Evolutionary conservation across 2,329 filamentous ascomycete genomes (phyloP), one percentile per base, ranked within the genome.

Genomic region (Grosmannia serpens): DNA sequence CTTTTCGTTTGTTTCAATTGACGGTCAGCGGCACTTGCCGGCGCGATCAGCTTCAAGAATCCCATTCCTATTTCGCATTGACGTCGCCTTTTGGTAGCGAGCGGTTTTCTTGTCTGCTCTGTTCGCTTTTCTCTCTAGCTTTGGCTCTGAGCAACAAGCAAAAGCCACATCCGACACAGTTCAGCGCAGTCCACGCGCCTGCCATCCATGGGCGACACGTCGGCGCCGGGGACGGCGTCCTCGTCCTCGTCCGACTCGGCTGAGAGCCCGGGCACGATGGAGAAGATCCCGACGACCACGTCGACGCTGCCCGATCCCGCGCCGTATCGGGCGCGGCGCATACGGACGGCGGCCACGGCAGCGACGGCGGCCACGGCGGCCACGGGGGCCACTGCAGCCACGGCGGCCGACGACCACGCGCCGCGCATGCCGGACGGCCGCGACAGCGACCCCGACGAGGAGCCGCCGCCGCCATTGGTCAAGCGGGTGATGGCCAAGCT

Each of bases 401-500:
- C 49, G 20, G 35, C 24, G 24, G 11, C 35, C 1, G 53, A 55
- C 38, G 53, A 55, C 3, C 26, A 11, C 17, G 38, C 33, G 17
- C 38, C 53, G 31, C 51, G 51, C 0, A 35, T 24, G 20, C 51
- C 51, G 1, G 29, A 53, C 6, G 29, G 10, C 26, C 31, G 13
- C 27, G 29, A 52, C 49, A 10, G 10, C 49, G 27, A 27, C 26
- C 10, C n/a, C 7, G 54, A 51, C 20, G 33, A 52, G 2, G 33
- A 38, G 29, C 20, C 53, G 5, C n/a, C 47, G 27, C 22, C 47
- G 56, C 49, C 56, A 11, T 27, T 59, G 22, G 0, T 59, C 26
- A 17, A 29, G 6, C 33, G 49, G 1, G 9, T 33, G 1, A 26
- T 58, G 35, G 35, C 24, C 26, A 53, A 53, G 41, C 58, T 75